Evolutionary conservation across 805 yeast species (phyloP).

Genomic region (Wickerhamomyces hampshirensis): DNA sequence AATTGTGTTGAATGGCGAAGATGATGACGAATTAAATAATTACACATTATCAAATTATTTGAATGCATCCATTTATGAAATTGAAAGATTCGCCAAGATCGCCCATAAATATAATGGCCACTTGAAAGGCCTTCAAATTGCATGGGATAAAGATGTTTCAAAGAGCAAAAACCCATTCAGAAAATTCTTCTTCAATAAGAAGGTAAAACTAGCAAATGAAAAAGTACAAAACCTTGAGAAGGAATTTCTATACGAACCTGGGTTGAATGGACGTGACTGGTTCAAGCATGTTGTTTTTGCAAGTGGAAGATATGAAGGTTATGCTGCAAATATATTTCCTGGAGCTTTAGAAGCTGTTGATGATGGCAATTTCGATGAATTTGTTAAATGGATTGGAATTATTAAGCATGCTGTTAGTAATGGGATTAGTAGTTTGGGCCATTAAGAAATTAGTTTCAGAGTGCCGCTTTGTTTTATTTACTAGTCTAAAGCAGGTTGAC

Average conservation of each 20-base stretch:
- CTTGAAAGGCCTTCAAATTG: conserved; percentile 15
- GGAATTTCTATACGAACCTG: conserved; percentile 38
- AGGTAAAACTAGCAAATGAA: conserved; percentile 28
- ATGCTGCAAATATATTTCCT: conserved; percentile 49
- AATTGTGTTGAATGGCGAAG: conserved; percentile 3
- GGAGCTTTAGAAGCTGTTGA: conserved; percentile 50
- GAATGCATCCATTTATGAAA: conserved; percentile 23
- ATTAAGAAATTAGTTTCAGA: background rate
- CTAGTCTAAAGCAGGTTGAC: background rate
- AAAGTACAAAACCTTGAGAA: conserved; percentile 40
- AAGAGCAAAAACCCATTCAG: conserved; percentile 29
- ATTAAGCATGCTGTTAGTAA: conserved; percentile 13
- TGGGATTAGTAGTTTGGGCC: conserved; percentile 1
- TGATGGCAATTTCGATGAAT: conserved; percentile 34
- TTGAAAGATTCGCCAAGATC: conserved; percentile 21
- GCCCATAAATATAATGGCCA: conserved; percentile 26
- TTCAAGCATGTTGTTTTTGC: conserved; percentile 50
- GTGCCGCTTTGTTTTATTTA: background rate
- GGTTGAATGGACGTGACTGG: conserved; percentile 46
- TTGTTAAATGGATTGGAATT: conserved; percentile 24
- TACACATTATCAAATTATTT: conserved; percentile 26
- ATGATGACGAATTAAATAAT: conserved; percentile 6
- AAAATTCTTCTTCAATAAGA: conserved; percentile 23
- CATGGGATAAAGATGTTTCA: conserved; percentile 26
- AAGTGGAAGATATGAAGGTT: conserved; percentile 53